Base-by-base conservation (phyloP, 129 eudicot species). In the Lonicera japonica region DNA sequence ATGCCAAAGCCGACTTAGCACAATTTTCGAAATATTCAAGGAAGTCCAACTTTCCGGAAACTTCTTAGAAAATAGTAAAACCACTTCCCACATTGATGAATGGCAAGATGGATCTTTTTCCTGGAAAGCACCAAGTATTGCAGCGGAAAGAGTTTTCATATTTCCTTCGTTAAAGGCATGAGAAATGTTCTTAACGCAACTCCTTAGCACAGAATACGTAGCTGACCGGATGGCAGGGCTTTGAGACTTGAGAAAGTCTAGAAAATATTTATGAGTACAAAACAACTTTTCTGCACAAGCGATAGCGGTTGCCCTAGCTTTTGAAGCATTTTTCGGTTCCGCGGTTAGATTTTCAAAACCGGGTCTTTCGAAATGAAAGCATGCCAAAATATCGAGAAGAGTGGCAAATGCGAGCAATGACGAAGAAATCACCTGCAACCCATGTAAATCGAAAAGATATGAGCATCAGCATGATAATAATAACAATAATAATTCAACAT, bases 81-180 rank as follows among this genome's bases (percentile, higher is more conserved):
- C 59, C 24, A 83, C 79, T 29, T 92, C 95, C 99, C 99, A 92
- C 95, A 92, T 82, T 21, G 96, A 70, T 58, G 95, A 58, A 81
- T 92, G 99, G 63, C 99, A 92, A 47, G 80, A 66, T 68, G 92
- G 89, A 58, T 80, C 82, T 61, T 75, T 82, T 64, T 92, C 99
- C 78, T 88, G 92, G 69, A 92, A 83, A 34, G 83, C 81, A 66
- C 96, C 99, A 64, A 87, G 86, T 61, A 92, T 80, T 54, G 81
- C 77, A 60, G 82, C 69, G 29, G 95, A 76, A 66, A 92, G 81
- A 43, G 40, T 67, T 75, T 82, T 79, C 56, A 88, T 52, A 24
- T 82, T 78, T 51, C 70, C 71, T 72, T 88, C 89, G 70, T 61
- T 65, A 36, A 80, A 25, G 63, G 81, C 78, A 63, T 88, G 85